Conservation (phyloP, 345 rosid genomes). For the Eucalyptus tenuipes region DNA sequence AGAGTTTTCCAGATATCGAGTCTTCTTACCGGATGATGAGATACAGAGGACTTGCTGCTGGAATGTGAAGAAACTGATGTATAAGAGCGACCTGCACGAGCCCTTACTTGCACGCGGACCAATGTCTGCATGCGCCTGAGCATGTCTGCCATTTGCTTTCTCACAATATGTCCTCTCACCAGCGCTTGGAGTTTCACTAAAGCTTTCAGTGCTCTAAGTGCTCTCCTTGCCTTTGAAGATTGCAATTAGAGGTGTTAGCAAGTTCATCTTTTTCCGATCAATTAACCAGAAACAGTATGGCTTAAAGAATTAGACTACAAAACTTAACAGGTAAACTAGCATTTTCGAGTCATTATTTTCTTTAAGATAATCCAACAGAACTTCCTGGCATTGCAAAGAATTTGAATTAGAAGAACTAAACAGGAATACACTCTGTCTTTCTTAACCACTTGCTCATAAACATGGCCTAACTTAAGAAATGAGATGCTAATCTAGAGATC, state of each 20-base stretch:
- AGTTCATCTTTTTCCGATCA: neutral
- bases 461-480: neutral
- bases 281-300: neutral
- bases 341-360: neutral
- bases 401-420: neutral
- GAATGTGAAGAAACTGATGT: constrained; percentile 44
- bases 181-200: constrained; percentile 94
- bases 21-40: constrained; percentile 31
- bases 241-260: neutral
- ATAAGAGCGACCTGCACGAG: constrained; percentile 49
- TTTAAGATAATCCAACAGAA: neutral
- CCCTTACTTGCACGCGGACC: constrained; percentile 63
- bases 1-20: neutral
- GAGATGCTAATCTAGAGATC: neutral
- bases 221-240: constrained; percentile 69
- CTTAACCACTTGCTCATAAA: neutral
- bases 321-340: neutral
- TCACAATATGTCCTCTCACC: constrained; percentile 84
- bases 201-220: constrained; percentile 80
- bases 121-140: constrained; percentile 80
- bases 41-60: constrained; percentile 31
- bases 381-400: neutral
- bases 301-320: neutral
- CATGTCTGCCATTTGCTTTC: constrained; percentile 81
- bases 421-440: neutral